phyloP scores from a whole-genome alignment of 2,329 filamentous ascomycete species.

The Fusarium sacchari region DNA sequence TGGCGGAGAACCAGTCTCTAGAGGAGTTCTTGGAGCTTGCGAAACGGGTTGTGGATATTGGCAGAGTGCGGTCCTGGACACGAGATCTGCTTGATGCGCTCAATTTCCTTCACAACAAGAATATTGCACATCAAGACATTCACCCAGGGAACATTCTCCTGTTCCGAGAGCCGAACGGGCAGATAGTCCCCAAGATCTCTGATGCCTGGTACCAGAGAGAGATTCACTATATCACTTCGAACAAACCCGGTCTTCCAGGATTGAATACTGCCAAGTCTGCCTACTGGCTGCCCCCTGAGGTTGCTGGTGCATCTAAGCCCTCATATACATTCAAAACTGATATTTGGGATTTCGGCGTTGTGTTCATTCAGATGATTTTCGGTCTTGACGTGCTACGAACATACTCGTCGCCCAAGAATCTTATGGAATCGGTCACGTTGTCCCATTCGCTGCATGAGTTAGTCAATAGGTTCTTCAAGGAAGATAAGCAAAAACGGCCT shows the following conservation, averaged over 20 bases:
- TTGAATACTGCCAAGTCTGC: conserved; percentile 75
- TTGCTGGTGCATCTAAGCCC: conserved; percentile 68
- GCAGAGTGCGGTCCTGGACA: conserved; percentile 88
- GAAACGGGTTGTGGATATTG: conserved; percentile 73
- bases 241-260: conserved; percentile 62
- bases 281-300: conserved; percentile 86
- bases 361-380: conserved; percentile 94
- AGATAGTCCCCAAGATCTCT: conserved; percentile 77
- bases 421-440: conserved; percentile 76
- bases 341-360: conserved; percentile 92
- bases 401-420: conserved; percentile 79
- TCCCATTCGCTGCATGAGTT: conserved; percentile 83
- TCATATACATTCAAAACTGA: conserved; percentile 83
- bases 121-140: conserved; percentile 84
- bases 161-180: conserved; percentile 73
- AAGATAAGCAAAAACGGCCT: conserved; percentile 83
- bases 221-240: conserved; percentile 68
- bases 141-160: conserved; percentile 84
- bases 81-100: conserved; percentile 89
- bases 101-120: conserved; percentile 85
- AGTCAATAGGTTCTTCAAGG: conserved; percentile 83
- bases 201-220: conserved; percentile 78
- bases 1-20: conserved; percentile 84
- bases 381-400: conserved; percentile 79
- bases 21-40: conserved; percentile 84